phyloP scores from a whole-genome alignment of 2,329 filamentous ascomycete species.

The Ambrosiella beaveri region DNA sequence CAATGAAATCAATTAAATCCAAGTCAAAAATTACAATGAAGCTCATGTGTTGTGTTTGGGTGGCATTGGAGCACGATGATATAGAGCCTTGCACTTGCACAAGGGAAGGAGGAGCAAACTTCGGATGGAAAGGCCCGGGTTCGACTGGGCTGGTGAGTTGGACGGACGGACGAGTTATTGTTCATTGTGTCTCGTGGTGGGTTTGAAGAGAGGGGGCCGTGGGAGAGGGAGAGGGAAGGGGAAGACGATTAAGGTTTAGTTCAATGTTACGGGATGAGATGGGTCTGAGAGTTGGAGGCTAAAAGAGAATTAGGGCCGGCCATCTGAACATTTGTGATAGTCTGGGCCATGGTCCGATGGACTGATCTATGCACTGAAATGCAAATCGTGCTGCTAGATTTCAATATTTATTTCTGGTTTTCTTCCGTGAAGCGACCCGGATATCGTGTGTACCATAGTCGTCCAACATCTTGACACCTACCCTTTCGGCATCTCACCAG shows the following conservation, averaged over 20 bases:
- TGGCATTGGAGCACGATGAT: neutral
- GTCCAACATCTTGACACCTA: no score
- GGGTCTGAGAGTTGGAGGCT: neutral
- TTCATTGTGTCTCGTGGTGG: constrained; percentile 1
- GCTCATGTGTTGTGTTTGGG: neutral
- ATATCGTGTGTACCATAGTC: no score
- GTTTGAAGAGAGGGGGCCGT: neutral
- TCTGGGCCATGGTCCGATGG: no score
- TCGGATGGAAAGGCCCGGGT: neutral
- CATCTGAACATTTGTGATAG: neutral
- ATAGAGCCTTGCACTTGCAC: no score
- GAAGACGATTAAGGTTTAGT: neutral
- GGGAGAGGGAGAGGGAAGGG: neutral
- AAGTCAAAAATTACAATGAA: neutral
- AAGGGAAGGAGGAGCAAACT: neutral
- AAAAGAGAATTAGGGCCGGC: neutral
- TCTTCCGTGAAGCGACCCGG: no score
- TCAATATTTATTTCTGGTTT: no score
- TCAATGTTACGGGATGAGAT: neutral
- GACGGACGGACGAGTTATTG: neutral
- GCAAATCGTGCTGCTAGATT: no score
- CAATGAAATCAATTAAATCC: neutral
- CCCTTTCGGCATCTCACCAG: neutral
- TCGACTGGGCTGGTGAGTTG: neutral
- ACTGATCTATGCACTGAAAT: no score